Base-by-base conservation (phyloP, 176 grass and related monocot genomes). In the Ananas comosus region DNA sequence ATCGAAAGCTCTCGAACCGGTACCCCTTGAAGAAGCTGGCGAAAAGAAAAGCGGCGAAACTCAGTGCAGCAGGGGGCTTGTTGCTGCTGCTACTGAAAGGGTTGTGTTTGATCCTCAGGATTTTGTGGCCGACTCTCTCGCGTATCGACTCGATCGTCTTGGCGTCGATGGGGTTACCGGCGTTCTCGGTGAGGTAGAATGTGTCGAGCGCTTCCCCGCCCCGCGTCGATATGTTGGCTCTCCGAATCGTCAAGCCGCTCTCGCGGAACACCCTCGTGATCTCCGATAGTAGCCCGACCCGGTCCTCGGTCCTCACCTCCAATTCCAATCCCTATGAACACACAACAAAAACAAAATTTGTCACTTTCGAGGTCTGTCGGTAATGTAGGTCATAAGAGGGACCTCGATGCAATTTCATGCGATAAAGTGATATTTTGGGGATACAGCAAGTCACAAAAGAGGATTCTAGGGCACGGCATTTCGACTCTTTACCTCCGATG, bases 191-290 rank as follows among this genome's bases (percentile, higher is more conserved):
- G 12, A 96, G 80, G 83, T 86, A 88, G 74, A 96, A 96, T 0
- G 83, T 91, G 74, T 96, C 92, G 0, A 91, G 69, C 49, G 79
- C 88, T 71, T 91, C 67, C 19, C 76, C 80, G 12, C 76, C 78
- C 11, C 74, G 48, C 0, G 92, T 88, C 11, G 85, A 86, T 56
- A 96, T 88, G 72, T 96, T 85, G 13, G 92, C 92, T 69, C 88
- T 83, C 16, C 83, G 74, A 48, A 96, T 88, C 13, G 80, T 86
- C 66, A 96, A 80, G 14, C 92, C 88, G 65, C 91, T 88, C 88
- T 96, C 92, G 3, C 92, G 75, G 76, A 96, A 96, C 63, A 91
- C 83, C 50, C 92, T 82, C 3, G 92, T 96, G 58, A 96, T 50
- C 66, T 88, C 74, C 17, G 92, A 96, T 53, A 96, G 85, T 47